phyloP scores from a whole-genome alignment of 2,329 filamentous ascomycete species.

The Nectriaceae sp. region DNA sequence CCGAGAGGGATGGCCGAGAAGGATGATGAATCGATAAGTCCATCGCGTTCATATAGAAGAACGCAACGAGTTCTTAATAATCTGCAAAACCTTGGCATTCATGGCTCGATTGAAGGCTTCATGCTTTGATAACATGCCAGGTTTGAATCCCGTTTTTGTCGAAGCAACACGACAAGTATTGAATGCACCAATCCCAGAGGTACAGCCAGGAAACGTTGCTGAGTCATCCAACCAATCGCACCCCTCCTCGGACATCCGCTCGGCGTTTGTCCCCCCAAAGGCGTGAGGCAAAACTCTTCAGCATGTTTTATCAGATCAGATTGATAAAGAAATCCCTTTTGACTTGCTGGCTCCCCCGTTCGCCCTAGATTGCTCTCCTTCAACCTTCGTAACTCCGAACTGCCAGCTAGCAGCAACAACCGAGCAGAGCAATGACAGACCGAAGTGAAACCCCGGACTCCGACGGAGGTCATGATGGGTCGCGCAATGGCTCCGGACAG shows the following conservation, averaged over 20 bases:
- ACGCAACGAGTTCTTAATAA: not conserved
- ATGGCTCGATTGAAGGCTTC: no score
- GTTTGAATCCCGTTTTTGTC: no score
- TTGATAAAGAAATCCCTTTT: constrained; percentile 40
- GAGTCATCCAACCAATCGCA: constrained; percentile 4
- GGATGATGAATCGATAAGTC: not conserved
- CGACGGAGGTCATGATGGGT: constrained; percentile 32
- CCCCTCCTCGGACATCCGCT: constrained; percentile 35
- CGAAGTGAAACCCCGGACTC: constrained; percentile 44
- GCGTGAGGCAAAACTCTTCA: constrained; percentile 27
- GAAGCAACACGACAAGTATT: no score
- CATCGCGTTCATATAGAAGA: not conserved
- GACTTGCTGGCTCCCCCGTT: constrained; percentile 30
- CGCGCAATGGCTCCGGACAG: constrained; percentile 34
- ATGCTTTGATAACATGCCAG: no score
- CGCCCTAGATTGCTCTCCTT: constrained; percentile 18
- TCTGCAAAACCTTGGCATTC: no score
- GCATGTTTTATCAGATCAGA: constrained; percentile 40
- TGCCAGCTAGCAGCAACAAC: constrained; percentile 15
- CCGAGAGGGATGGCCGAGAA: not conserved
- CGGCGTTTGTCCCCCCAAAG: constrained; percentile 23
- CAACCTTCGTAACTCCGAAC: constrained; percentile 40
- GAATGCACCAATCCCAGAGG: no score
- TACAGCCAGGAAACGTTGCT: no score
- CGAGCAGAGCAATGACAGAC: constrained; percentile 28